phyloP scores from a whole-genome alignment of 2,329 filamentous ascomycete genomes.

The Coniosporium tulheliwenetii region DNA sequence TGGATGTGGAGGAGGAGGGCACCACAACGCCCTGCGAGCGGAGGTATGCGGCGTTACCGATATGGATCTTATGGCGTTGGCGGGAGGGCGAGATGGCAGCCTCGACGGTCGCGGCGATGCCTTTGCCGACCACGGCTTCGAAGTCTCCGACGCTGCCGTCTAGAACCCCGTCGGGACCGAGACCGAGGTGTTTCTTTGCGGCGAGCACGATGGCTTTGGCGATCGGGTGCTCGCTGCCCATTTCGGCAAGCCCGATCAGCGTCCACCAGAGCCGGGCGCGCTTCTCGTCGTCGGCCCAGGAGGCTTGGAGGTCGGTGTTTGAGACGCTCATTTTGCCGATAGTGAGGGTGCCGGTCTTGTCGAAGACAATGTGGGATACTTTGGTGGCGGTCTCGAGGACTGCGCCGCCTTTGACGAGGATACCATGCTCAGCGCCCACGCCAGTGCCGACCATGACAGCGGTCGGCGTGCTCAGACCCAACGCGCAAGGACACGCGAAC shows the following conservation, averaged over 20 bases:
- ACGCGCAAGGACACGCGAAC: conserved; percentile 90
- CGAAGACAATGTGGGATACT: conserved; percentile 77
- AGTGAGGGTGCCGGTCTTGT: conserved; percentile 93
- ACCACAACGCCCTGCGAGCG: conserved; percentile 53
- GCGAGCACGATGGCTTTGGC: conserved; percentile 70
- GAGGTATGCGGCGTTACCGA: conserved; percentile 72
- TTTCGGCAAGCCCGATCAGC: conserved; percentile 87
- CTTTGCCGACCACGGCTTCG: conserved; percentile 65
- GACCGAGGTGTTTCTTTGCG: conserved; percentile 59
- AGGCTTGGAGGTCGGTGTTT: conserved; percentile 45
- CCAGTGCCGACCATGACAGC: conserved; percentile 99
- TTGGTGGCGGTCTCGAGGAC: conserved; percentile 83
- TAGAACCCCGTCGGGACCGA: conserved; percentile 56
- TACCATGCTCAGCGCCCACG: conserved; percentile 85
- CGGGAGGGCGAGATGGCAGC: conserved; percentile 53
- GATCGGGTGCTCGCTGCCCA: conserved; percentile 89
- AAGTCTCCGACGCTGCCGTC: conserved; percentile 81
- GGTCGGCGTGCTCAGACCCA: conserved; percentile 90
- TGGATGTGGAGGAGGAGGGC: conserved; percentile 24
- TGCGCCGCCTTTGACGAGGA: conserved; percentile 92
- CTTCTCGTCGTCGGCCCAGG: conserved; percentile 56
- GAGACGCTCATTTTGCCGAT: conserved; percentile 92
- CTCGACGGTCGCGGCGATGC: conserved; percentile 69
- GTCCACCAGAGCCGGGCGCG: conserved; percentile 79
- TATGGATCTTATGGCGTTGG: conserved; percentile 59